phyloP scores from a whole-genome alignment of 2,329 filamentous ascomycete species.

The Botrytis paeoniae region DNA sequence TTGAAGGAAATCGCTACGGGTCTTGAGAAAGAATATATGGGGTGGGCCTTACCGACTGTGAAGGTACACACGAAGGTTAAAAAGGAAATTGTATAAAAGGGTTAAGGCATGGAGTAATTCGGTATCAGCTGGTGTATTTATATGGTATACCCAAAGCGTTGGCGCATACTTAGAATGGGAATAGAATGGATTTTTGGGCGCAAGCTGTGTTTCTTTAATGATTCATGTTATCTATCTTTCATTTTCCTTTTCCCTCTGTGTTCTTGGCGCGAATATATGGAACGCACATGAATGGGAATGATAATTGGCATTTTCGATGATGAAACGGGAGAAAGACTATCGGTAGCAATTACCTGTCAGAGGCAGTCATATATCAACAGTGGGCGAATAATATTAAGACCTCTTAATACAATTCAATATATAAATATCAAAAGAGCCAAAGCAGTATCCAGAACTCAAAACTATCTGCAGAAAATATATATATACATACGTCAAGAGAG shows the following conservation, averaged over 20 bases:
- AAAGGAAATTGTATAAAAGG: neutral
- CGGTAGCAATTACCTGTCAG: too few species aligned
- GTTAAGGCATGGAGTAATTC: neutral
- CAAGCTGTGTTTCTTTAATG: neutral
- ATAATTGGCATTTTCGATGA: neutral
- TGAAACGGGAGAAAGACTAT: neutral
- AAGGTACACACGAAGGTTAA: slow-evolving; percentile 26
- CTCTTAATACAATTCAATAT: neutral
- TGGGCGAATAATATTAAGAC: neutral
- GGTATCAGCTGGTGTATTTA: neutral
- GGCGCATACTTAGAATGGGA: neutral
- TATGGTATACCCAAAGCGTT: slow-evolving; percentile 1
- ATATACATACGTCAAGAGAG: too few species aligned
- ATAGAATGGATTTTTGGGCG: neutral
- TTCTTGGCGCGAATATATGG: neutral
- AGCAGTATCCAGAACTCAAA: neutral
- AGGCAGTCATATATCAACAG: neutral
- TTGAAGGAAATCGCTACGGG: slow-evolving; percentile 30
- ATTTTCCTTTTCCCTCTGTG: neutral
- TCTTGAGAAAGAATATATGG: slow-evolving; percentile 27
- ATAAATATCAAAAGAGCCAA: neutral
- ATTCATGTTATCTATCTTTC: neutral
- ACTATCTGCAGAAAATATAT: too few species aligned
- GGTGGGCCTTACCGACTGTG: slow-evolving; percentile 31
- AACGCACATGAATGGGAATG: neutral